These are phyloP conservation scores for Acanthochlamys bracteata DNA, from an alignment of 106 monocot genomes.

Conservation along the genomic window DNA sequence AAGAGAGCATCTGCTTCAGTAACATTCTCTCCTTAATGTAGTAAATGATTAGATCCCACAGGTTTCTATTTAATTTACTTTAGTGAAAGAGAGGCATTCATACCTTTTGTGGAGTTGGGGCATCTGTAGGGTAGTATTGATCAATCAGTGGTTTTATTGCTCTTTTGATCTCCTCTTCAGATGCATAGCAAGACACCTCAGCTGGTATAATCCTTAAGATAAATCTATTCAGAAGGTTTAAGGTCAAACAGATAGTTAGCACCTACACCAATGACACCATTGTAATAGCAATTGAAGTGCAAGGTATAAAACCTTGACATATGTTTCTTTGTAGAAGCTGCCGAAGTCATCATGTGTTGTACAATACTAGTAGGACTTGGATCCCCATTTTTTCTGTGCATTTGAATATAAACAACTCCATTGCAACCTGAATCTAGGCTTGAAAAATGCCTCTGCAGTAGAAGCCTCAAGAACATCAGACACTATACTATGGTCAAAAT, in stretches of 20 bases:
- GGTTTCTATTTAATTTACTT: background rate
- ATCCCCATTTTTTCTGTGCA: conserved; percentile 68
- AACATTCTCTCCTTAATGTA: no score
- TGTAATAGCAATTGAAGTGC: no score
- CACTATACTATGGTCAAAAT: background rate
- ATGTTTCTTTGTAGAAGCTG: conserved; percentile 74
- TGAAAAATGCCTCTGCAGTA: conserved; percentile 75
- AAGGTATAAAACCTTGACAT: conserved; percentile 73
- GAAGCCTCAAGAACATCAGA: no score
- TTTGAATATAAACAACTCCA: conserved; percentile 90
- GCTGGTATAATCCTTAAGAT: conserved; percentile 82
- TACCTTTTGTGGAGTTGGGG: conserved; percentile 62
- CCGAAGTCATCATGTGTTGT: conserved; percentile 66
- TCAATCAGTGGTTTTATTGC: conserved; percentile 74
- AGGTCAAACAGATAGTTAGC: conserved; percentile 1
- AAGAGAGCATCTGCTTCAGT: no score
- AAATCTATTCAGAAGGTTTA: conserved; percentile 48
- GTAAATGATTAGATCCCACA: no score
- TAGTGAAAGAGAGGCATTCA: background rate
- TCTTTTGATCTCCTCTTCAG: conserved; percentile 83
- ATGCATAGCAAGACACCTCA: conserved; percentile 91
- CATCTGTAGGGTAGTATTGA: conserved; percentile 62
- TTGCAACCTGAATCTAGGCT: conserved; percentile 92
- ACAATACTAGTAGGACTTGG: conserved; percentile 62
- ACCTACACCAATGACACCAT: no score